Conservation (phyloP, 352 stramenopile genomes). For the Phytopythium montanum region DNA sequence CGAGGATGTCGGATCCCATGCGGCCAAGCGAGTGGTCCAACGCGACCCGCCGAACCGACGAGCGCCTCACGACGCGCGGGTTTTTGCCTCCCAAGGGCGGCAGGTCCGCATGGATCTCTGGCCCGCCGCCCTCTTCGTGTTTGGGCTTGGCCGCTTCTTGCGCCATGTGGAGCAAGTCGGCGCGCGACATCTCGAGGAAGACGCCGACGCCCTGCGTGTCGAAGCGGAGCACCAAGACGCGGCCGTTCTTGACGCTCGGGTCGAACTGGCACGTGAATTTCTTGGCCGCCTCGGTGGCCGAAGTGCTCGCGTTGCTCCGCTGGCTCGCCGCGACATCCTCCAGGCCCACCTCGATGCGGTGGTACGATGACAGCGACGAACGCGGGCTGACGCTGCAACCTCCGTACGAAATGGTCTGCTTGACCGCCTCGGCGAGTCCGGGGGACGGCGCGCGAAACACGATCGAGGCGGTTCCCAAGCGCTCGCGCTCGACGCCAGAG, state of each 20-base stretch:
- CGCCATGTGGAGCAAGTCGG: slow-evolving; percentile 55
- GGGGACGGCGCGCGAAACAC: slow-evolving; percentile 1
- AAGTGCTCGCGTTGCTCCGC: slow-evolving; percentile 14
- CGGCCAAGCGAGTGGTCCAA: neutral
- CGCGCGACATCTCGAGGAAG: slow-evolving; percentile 50
- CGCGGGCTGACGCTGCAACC: slow-evolving; percentile 18
- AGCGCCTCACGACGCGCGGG: neutral
- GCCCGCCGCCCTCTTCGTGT: slow-evolving; percentile 14
- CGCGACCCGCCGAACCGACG: neutral
- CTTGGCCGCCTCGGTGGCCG: slow-evolving; percentile 23
- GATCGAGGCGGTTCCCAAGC: neutral
- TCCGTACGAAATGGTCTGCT: slow-evolving; percentile 24
- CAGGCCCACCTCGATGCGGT: slow-evolving; percentile 32
- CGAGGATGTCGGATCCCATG: slow-evolving; percentile 12
- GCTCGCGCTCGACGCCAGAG: neutral
- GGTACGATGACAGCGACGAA: slow-evolving; percentile 20
- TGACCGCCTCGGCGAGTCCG: slow-evolving; percentile 18
- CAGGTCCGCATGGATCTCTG: neutral
- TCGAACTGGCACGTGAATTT: slow-evolving; percentile 41
- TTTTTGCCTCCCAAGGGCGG: neutral
- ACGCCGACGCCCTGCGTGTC: slow-evolving; percentile 42
- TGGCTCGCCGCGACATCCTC: slow-evolving; percentile 15
- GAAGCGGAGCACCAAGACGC: slow-evolving; percentile 46
- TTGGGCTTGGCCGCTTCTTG: slow-evolving; percentile 37
- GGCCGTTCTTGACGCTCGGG: slow-evolving; percentile 32